Evolutionary conservation across 106 monocot species (phyloP).

Genomic region (Triglochin maritima): DNA sequence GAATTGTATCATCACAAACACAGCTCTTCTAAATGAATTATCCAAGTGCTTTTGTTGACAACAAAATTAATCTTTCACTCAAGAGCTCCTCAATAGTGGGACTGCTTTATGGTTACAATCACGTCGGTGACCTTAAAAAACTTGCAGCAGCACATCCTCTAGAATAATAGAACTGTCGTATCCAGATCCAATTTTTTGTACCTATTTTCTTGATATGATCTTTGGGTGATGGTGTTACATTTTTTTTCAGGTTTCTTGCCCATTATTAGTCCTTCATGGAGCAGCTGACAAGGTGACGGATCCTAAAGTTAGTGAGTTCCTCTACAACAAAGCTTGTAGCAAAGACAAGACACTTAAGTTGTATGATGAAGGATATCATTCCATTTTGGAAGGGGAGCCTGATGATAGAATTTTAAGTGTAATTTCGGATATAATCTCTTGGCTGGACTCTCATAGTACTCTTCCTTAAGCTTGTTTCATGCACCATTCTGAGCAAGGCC

Average conservation of each 20-base stretch:
- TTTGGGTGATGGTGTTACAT: background rate
- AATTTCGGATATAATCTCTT: conserved; percentile 59
- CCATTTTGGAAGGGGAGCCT: conserved; percentile 87
- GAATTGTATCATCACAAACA: too few species aligned
- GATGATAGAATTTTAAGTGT: conserved; percentile 64
- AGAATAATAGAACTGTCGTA: too few species aligned
- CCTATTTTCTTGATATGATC: too few species aligned
- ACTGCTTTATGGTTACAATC: too few species aligned
- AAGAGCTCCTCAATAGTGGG: too few species aligned
- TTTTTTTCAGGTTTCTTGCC: conserved; percentile 47
- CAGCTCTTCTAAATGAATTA: too few species aligned
- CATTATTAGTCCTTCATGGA: conserved; percentile 91
- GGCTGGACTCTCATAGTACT: conserved; percentile 63
- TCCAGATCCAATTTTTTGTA: too few species aligned
- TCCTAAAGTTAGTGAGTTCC: conserved; percentile 68
- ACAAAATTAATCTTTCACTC: background rate
- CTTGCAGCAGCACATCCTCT: too few species aligned
- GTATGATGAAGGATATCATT: conserved; percentile 81
- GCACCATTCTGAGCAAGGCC: background rate
- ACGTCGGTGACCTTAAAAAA: too few species aligned
- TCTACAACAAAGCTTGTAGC: conserved; percentile 56
- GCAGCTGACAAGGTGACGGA: conserved; percentile 92
- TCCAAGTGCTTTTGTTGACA: too few species aligned
- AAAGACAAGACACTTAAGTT: conserved; percentile 70
- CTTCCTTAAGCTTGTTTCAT: conserved; percentile 1